Percentiles rank a stretch among this genome's conserved stretches.
phyloP scores from a whole-genome alignment of 805 yeast genomes.

The Suhomyces pyralidae region DNA sequence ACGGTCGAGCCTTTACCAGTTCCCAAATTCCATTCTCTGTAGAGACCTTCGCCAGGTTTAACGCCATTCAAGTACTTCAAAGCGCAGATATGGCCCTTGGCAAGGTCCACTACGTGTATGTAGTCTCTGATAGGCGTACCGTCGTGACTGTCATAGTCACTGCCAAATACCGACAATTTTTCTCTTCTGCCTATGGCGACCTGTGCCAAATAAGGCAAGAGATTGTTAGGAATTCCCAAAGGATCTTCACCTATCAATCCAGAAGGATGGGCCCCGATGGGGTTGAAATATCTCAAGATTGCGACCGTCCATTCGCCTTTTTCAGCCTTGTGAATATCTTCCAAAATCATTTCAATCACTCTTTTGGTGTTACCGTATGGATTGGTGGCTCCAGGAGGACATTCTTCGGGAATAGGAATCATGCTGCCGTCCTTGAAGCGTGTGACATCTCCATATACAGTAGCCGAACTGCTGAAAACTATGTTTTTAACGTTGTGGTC shows the following conservation, averaged over 20 bases:
- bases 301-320: constrained; percentile 48
- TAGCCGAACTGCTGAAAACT: constrained; percentile 77
- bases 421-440: constrained; percentile 54
- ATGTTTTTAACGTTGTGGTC: constrained; percentile 46
- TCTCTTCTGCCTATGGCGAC: constrained; percentile 72
- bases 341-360: constrained; percentile 58
- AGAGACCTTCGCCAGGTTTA: constrained; percentile 43
- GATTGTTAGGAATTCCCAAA: constrained; percentile 69
- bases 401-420: constrained; percentile 77
- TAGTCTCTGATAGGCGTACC: constrained; percentile 84
- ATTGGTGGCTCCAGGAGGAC: constrained; percentile 71
- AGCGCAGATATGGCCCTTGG: constrained; percentile 74
- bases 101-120: constrained; percentile 76
- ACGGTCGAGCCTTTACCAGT: constrained; percentile 81
- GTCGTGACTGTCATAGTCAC: constrained; percentile 67
- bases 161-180: constrained; percentile 65
- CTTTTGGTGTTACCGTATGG: constrained; percentile 77
- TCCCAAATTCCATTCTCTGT: constrained; percentile 80
- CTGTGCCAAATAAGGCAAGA: constrained; percentile 73
- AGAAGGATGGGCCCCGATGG: constrained; percentile 83
- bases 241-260: constrained; percentile 83
- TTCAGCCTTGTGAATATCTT: constrained; percentile 51
- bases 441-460: constrained; percentile 81
- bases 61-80: constrained; percentile 48
- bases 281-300: constrained; percentile 74